Base-by-base conservation (phyloP, 495 filamentous ascomycete genomes). In the Aspergillus olivimuriae region DNA sequence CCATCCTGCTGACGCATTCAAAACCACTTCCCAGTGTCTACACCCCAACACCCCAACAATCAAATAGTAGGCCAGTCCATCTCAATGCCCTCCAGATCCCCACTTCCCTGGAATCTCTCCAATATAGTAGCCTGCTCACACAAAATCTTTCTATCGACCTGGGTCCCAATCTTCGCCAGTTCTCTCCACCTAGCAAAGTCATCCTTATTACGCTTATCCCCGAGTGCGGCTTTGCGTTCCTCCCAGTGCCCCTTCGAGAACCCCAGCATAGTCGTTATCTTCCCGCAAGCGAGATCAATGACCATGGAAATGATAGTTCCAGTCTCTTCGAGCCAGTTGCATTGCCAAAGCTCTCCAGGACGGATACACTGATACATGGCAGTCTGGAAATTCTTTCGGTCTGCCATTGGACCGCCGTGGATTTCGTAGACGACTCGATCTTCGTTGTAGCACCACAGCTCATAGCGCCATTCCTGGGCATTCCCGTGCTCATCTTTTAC, bases 381-480 rank as follows among this genome's bases (percentile, higher is more conserved):
- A 4, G 57, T 39, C 38, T 67, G 65, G 52, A 55, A 66, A 36
- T 69, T 69, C 32, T 55, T 52, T 1, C 63, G 57, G 1, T 63
- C 65, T 1, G 62, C 67, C 60, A 69, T 67, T 2, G 63, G 64
- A 2, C 65, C 61, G 12, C 65, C 57, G 37, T 70, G 66, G 34
- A 72, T 70, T 31, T 60, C 53, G 40, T 72, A 68, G 40, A 68
- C 62, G 43, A 66, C 65, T 3, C 63, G 57, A 35, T 64, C 58
- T 7, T 58, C 54, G 40, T 65, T 65, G 36, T 63, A 60, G 49
- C 68, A 70, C 60, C 63, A 68, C 60, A 69, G 62, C 31, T 69
- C 65, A 46, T 70, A 69, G n/a, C 63, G 62, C 68, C 66, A 69
- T 52, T 63, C 69, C 37, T 65, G 55, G 1, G 60, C 52, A 11